Percentiles rank a stretch among this genome's conserved stretches.
These are phyloP conservation scores for Phlebiopsis flavidoalba DNA, from an alignment of 768 basidiomycete species.

Conservation along the genomic window DNA sequence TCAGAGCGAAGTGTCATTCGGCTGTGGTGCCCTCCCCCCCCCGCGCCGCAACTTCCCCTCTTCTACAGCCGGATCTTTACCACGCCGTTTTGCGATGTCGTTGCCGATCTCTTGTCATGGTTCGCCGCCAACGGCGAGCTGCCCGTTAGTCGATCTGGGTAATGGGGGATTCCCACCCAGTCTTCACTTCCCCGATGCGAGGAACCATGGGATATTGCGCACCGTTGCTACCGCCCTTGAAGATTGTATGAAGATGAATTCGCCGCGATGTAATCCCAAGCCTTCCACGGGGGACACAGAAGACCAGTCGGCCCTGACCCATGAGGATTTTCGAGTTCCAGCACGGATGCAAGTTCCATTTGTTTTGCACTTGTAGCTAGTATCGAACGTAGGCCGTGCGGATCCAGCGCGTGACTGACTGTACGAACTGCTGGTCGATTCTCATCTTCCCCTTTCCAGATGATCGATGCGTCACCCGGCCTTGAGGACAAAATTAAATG, in stretches of 20 bases:
- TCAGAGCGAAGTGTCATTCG: slow-evolving; percentile 38
- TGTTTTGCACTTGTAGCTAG: slow-evolving; percentile 39
- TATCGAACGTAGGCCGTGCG: slow-evolving; percentile 67
- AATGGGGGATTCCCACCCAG: slow-evolving; percentile 65
- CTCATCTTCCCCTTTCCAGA: slow-evolving; percentile 75
- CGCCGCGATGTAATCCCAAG: slow-evolving; percentile 78
- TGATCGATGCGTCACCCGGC: slow-evolving; percentile 89
- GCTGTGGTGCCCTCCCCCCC: no score
- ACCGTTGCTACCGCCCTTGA: slow-evolving; percentile 68
- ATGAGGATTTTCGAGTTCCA: slow-evolving; percentile 89
- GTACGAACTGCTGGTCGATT: slow-evolving; percentile 68
- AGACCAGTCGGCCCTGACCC: slow-evolving; percentile 54
- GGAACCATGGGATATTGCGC: slow-evolving; percentile 66
- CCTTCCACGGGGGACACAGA: slow-evolving; percentile 45
- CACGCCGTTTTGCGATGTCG: slow-evolving; percentile 44
- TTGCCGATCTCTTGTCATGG: slow-evolving; percentile 64
- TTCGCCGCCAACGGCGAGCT: slow-evolving; percentile 64
- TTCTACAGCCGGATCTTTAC: slow-evolving; percentile 28
- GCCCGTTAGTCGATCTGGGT: slow-evolving; percentile 34
- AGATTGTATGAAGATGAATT: slow-evolving; percentile 80
- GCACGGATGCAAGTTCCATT: slow-evolving; percentile 69
- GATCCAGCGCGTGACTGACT: slow-evolving; percentile 63
- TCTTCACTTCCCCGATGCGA: slow-evolving; percentile 74
- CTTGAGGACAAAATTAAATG: slow-evolving; percentile 29
- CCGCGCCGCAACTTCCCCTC: slow-evolving; percentile 41